Evolutionary conservation across 306 rosid species (phyloP), one percentile per base, ranked within the genome.

Genomic region (Pyrus communis): DNA sequence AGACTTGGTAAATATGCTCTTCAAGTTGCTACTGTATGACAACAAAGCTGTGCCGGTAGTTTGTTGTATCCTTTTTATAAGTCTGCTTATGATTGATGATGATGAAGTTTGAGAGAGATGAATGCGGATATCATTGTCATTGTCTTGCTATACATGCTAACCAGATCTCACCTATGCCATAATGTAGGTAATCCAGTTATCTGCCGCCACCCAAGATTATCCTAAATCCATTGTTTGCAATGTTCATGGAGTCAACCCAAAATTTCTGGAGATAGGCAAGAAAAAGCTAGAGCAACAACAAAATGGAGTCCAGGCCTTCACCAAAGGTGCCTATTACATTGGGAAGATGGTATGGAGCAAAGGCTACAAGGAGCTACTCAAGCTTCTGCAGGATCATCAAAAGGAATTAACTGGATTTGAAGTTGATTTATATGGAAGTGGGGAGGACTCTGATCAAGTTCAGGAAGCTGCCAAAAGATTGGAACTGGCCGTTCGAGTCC

Each of bases 311-410:
- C 82, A 75, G 77, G 88, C 86, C 43, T 92, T 95, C 81, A 82
- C 87, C 71, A 92, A 86, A 86, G 93, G 96, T 49, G 93, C 97
- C 63, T 95, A 95, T 89, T 92, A 87, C 71, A 95, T 95, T 67
- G 99, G 99, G 77, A 95, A 95, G 83, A 95, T 95, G 99, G 71
- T 95, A 52, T 95, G 97, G 99, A 95, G 45, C 86, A 95, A 95
- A 85, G 99, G 99, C 71, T 95, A 95, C 87, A 90, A 79, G 82
- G 99, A 95, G 83, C 87, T 95, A 79, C 91, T 95, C 54, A 71
- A 84, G 51, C 96, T 92, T 85, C 92, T 95, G 77, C 69, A 8
- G 7, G 70, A 82, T 82, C 86, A 90, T 80, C 93, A 90, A 73
- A 88, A 82, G 85, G 91, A 88, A 70, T 84, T 95, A 45, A 45